Base-by-base conservation (phyloP, 805 yeast species). In the Saturnispora kantuleensis region DNA sequence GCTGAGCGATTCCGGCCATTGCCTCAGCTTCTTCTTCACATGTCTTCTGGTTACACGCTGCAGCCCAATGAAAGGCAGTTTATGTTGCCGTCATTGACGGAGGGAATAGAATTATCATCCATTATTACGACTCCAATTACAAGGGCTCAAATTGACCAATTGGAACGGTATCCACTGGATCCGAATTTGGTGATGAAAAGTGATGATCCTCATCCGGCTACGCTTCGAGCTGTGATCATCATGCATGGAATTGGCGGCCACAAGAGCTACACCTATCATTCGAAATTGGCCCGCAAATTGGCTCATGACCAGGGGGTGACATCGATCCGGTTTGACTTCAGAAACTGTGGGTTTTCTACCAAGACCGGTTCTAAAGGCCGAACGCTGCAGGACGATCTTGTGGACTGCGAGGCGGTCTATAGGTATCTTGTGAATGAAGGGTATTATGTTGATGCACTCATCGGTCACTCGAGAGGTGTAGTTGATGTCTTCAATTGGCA, bases 221-320 rank as follows among this genome's bases (percentile, higher is more conserved):
- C 61, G 0, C 41, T 42, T 10, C 42, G 60, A 41, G 41, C 58
- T 4, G 86, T 81, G 0, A 57, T 88, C 5, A 56, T 88, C 13
- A 52, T 78, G n/a, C 97, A 89, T 59, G 97, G 97, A 1, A 82
- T 76, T 49, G 89, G 80, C 1, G 94, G 95, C 0, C 94, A 89
- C 58, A 76, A 86, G 52, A 76, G 84, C 65, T 82, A 85, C 58
- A 77, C 85, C 47, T 88, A 82, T 60, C 87, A 82, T 50, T 73
- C 74, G 21, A 53, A 64, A 12, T 60, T 86, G 37, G 89, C 94
- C 0, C 72, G 73, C 26, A 63, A 62, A 21, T 59, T 89, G 44
- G 79, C 88, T 0, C 57, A 64, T 2, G 71, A 72, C 12, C 58
- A 73, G 47, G 95, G 94, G 0, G 66, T 77, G 45, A 77, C 70